Conservation (phyloP, 2,329 filamentous ascomycete species). For the Ascochyta rabiei region DNA sequence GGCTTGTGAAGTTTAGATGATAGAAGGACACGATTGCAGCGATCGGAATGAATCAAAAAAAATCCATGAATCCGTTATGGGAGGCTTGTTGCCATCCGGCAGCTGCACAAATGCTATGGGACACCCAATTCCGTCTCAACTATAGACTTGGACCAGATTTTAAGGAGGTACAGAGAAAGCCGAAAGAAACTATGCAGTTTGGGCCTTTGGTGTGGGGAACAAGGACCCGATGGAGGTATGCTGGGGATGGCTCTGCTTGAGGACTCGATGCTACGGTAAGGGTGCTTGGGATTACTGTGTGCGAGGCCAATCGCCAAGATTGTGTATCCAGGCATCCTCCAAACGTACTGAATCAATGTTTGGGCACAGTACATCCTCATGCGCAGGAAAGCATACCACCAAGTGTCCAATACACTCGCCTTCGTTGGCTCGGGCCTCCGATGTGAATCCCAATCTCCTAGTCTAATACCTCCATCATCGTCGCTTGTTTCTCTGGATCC, state of each 20-base stretch:
- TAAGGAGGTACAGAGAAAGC: slow-evolving; percentile 12
- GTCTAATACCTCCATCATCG: slow-evolving; percentile 51
- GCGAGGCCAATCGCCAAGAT: slow-evolving; percentile 3
- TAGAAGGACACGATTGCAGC: not conserved
- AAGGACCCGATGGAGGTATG: not conserved
- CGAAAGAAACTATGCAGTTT: not conserved
- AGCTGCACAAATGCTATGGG: not conserved
- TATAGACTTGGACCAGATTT: slow-evolving; percentile 1
- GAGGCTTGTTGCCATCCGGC: not conserved
- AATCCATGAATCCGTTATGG: slow-evolving; percentile 7
- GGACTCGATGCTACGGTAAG: not conserved
- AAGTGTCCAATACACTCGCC: not conserved
- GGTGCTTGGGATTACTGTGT: not conserved
- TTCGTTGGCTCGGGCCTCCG: not conserved
- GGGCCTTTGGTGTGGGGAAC: not conserved
- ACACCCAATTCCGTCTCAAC: not conserved
- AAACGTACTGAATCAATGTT: slow-evolving; percentile 8
- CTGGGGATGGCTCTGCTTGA: not conserved
- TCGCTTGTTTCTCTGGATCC: slow-evolving; percentile 55
- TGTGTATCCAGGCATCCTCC: slow-evolving; percentile 11
- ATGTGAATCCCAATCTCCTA: slow-evolving; percentile 17
- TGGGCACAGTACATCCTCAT: not conserved
- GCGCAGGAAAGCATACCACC: not conserved
- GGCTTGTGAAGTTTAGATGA: no score
- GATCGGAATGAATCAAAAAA: not conserved